A percentile compares a stretch with the other conserved stretches of the same genome.
phyloP scores from a whole-genome alignment of 768 basidiomycete genomes.

The Peribolospora kevripleyi region DNA sequence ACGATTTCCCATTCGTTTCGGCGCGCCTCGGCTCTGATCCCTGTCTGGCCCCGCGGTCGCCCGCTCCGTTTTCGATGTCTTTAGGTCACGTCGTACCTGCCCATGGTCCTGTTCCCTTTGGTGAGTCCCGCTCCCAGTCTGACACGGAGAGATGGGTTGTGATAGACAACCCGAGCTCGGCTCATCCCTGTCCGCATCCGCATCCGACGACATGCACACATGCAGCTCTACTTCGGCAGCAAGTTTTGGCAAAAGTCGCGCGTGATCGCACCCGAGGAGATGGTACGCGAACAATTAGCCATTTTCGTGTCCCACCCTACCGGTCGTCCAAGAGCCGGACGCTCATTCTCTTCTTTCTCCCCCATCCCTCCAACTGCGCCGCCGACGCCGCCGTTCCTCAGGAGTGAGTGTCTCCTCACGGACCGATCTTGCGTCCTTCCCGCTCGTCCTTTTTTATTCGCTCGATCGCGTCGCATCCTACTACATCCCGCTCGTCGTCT shows the following conservation, averaged over 20 bases:
- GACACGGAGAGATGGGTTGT: too few species aligned
- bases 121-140: too few species aligned
- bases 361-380: conserved; percentile 7
- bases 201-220: conserved; percentile 6
- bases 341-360: conserved; percentile 4
- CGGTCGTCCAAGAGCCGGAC: neutral
- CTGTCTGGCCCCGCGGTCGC: too few species aligned
- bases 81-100: too few species aligned
- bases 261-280: neutral
- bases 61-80: too few species aligned
- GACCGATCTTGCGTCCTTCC: neutral
- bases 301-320: neutral
- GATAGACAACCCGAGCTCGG: too few species aligned
- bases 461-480: too few species aligned
- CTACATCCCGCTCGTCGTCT: too few species aligned
- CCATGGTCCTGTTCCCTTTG: too few species aligned
- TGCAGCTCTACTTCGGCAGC: neutral
- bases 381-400: conserved; percentile 1
- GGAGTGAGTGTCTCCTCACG: neutral
- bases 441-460: too few species aligned
- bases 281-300: neutral
- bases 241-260: conserved; percentile 3
- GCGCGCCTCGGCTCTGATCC: too few species aligned
- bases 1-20: too few species aligned
- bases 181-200: neutral